Percentiles rank a stretch among this genome's conserved stretches.
Conservation (phyloP, 768 basidiomycete genomes). For the Fibroporia radiculosa region DNA sequence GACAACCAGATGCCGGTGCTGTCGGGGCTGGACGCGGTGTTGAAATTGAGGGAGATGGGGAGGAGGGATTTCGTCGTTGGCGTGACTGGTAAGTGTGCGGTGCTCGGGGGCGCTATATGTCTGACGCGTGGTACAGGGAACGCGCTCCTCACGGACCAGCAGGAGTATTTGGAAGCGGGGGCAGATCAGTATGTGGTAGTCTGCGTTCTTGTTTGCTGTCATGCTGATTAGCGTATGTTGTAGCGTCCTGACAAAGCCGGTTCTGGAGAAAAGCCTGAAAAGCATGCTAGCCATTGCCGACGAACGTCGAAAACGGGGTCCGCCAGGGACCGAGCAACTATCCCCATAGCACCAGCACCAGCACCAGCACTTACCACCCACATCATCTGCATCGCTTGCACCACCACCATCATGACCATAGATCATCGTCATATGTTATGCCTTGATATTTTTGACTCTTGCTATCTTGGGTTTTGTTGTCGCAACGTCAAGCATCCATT, state of each 20-base stretch:
- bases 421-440: background rate
- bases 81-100: slow-evolving; percentile 48
- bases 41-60: slow-evolving; percentile 55
- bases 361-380: background rate
- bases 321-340: slow-evolving; percentile 5
- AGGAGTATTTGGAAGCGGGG: slow-evolving; percentile 69
- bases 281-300: slow-evolving; percentile 35
- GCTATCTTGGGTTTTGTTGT: background rate
- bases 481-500: background rate
- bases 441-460: background rate
- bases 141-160: slow-evolving; percentile 47
- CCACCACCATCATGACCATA: slow-evolving; percentile 3
- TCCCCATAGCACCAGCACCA: too few relatives aligned
- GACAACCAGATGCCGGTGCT: slow-evolving; percentile 82
- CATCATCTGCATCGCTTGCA: background rate
- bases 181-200: slow-evolving; percentile 62
- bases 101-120: background rate
- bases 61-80: slow-evolving; percentile 77
- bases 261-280: slow-evolving; percentile 47
- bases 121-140: slow-evolving; percentile 13
- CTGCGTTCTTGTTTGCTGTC: background rate
- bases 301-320: slow-evolving; percentile 27
- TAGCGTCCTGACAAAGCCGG: slow-evolving; percentile 77
- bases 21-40: slow-evolving; percentile 63
- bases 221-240: slow-evolving; percentile 3